Base-by-base conservation (phyloP, 2,329 filamentous ascomycete genomes). In the Aspergillus clavatus region DNA sequence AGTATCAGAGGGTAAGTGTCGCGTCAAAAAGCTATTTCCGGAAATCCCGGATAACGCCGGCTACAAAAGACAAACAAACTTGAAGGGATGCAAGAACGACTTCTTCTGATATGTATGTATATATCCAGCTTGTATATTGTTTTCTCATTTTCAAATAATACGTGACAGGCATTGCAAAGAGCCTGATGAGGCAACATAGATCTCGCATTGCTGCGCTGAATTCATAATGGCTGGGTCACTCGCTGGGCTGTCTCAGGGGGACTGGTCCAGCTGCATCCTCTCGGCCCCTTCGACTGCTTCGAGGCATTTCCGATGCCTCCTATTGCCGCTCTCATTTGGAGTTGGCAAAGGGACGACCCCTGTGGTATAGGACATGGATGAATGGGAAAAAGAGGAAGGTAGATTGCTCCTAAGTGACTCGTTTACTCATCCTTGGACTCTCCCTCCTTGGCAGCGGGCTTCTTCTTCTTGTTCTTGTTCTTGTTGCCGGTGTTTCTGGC, bases 401-500 rank as follows among this genome's bases (percentile, higher is more conserved):
- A 16, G 7, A 21, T 23, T 51, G 40, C 42, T 40, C 39, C 52
- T 47, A 41, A 48, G 31, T 24, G 43, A 40, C 48, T 35, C 38
- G 46, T 61, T 61, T 70, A 74, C 61, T 73, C 67, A 31, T 73
- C 67, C 48, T 69, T 65, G 38, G 59, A 66, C 3, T 63, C 58
- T 24, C 23, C 23, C 12, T 64, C 56, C 67, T 76, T 76, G 60
- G 70, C 72, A 40, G 69, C 60, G 41, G 62, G 68, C 77, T 86
- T 82, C 80, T 87, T 89, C 81, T 90, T 94, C 79, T 89, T n/a
- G n/a, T n/a, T 91, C 77, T 89, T 90, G 68, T 90, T 89, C 73
- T 87, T 88, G 55, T 84, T 77, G 42, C 72, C 73, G 35, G 75
- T 73, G 18, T 76, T 73, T 64, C 79, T 81, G 50, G 76, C 73